phyloP scores from a whole-genome alignment of 208 protist species.

The Crithidia brevicula region DNA sequence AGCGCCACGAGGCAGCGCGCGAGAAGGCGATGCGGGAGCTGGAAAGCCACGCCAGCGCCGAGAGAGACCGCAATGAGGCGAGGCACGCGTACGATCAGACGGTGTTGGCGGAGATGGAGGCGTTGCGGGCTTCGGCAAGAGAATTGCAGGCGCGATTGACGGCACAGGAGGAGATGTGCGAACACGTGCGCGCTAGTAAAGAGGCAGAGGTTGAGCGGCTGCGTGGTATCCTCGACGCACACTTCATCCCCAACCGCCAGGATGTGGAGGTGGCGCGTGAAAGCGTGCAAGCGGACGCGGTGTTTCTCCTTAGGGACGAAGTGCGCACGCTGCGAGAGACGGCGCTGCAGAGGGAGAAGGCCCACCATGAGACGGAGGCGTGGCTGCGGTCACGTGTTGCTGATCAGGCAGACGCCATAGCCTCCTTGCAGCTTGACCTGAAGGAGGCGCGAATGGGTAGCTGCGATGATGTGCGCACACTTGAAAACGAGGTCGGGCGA shows the following conservation, averaged over 20 bases:
- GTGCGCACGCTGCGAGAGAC: slow-evolving; percentile 51
- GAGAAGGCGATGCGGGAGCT: slow-evolving; percentile 45
- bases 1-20: slow-evolving; percentile 30
- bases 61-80: slow-evolving; percentile 18
- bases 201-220: slow-evolving; percentile 71
- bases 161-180: slow-evolving; percentile 35
- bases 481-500: slow-evolving; percentile 60
- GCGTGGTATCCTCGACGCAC: slow-evolving; percentile 65
- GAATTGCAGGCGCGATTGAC: slow-evolving; percentile 27
- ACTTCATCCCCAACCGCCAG: slow-evolving; percentile 81
- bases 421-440: slow-evolving; percentile 66
- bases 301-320: slow-evolving; percentile 51
- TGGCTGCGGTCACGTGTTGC: slow-evolving; percentile 73
- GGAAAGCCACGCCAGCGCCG: slow-evolving; percentile 15
- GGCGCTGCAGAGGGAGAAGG: slow-evolving; percentile 44
- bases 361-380: slow-evolving; percentile 66
- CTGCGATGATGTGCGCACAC: slow-evolving; percentile 41
- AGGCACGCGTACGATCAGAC: slow-evolving; percentile 38
- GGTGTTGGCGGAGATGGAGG: slow-evolving; percentile 56
- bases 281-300: slow-evolving; percentile 30
- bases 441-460: slow-evolving; percentile 41
- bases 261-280: slow-evolving; percentile 41
- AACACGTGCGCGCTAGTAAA: slow-evolving; percentile 31
- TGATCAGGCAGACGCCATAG: slow-evolving; percentile 77
- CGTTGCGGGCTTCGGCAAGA: slow-evolving; percentile 39